Conservation (phyloP, 306 rosid species). For the Acacia crassicarpa region DNA sequence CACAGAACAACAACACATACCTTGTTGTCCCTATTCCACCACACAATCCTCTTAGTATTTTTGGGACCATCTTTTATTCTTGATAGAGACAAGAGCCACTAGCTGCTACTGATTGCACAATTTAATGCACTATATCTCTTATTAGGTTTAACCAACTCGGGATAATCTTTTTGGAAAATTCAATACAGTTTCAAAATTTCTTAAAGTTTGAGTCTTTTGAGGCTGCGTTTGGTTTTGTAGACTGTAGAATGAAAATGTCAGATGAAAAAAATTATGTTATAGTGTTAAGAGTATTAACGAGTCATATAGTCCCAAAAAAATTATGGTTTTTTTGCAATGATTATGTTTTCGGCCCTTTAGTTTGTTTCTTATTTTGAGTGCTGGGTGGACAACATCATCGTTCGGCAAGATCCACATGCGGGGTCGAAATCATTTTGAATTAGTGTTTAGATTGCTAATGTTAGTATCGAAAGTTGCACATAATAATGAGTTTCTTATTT, state of each 20-base stretch:
- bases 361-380: neutral
- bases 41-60: neutral
- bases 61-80: slow-evolving; percentile 30
- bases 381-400: neutral
- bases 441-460: neutral
- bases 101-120: slow-evolving; percentile 4
- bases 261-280: too few relatives aligned
- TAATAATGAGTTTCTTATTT: too few relatives aligned
- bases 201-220: neutral
- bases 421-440: neutral
- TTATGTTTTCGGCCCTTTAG: neutral
- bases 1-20: neutral
- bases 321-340: neutral
- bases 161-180: neutral
- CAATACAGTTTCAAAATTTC: neutral
- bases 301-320: neutral
- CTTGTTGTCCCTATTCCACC: slow-evolving; percentile 7
- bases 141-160: neutral
- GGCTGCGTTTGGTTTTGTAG: neutral
- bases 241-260: neutral
- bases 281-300: neutral
- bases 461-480: neutral
- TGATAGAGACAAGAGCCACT: slow-evolving; percentile 28
- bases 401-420: neutral
- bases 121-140: neutral